Conservation (phyloP, 257 asterid genomes). For the Solanum habrochaites region DNA sequence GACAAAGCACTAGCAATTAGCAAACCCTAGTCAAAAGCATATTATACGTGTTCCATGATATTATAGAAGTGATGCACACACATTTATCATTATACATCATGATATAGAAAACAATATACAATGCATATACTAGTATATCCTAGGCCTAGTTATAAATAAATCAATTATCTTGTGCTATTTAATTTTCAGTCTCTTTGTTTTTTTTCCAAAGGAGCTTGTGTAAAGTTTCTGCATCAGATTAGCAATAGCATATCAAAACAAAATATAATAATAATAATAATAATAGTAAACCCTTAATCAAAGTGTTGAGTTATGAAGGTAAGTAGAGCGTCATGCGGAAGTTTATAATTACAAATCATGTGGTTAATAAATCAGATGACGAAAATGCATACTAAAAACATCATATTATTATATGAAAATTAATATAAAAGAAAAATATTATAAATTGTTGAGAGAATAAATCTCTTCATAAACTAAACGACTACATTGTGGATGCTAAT, state of each 20-base stretch:
- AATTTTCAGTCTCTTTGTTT: neutral
- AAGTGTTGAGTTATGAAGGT: too few relatives aligned
- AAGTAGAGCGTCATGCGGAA: too few relatives aligned
- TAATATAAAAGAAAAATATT: too few relatives aligned
- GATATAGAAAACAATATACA: neutral
- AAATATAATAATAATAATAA: too few relatives aligned
- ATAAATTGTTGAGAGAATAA: too few relatives aligned
- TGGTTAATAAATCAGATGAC: too few relatives aligned
- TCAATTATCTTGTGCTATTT: neutral
- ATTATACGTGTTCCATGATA: neutral
- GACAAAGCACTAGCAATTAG: neutral
- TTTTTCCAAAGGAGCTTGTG: neutral
- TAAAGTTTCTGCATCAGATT: neutral
- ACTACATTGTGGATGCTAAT: too few relatives aligned
- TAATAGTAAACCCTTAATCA: neutral
- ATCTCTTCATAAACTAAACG: too few relatives aligned
- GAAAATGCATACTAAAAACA: too few relatives aligned
- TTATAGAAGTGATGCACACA: neutral
- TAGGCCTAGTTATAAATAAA: neutral
- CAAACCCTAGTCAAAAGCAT: neutral
- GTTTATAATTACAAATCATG: too few relatives aligned
- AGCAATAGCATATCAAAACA: neutral
- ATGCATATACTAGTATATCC: neutral
- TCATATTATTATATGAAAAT: too few relatives aligned
- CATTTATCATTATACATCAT: neutral